A percentile compares a stretch with the other conserved stretches of the same genome.
These are phyloP conservation scores for Crepidotus variabilis DNA, from an alignment of 768 basidiomycete genomes.

Conservation along the genomic window DNA sequence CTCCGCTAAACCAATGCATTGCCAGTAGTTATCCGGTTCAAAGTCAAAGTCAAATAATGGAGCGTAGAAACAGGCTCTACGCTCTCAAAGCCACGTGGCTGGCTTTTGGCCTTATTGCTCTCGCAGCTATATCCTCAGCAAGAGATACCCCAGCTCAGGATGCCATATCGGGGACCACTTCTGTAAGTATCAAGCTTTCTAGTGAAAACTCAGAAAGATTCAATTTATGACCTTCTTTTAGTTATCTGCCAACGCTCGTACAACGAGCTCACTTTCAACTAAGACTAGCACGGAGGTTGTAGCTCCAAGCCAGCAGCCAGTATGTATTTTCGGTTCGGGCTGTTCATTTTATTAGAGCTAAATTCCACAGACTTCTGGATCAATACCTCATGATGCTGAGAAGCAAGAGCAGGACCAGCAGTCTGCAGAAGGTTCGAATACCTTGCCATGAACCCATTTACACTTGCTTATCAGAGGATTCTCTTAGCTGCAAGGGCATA, in stretches of 20 bases:
- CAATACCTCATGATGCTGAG: slow-evolving; percentile 18
- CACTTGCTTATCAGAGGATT: slow-evolving; percentile 4
- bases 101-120: slow-evolving; percentile 54
- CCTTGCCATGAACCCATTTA: background rate
- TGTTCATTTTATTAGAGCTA: background rate
- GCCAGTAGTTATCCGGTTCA: slow-evolving; percentile 1
- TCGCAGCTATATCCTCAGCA: slow-evolving; percentile 44
- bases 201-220: slow-evolving; percentile 1
- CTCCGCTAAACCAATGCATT: background rate
- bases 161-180: slow-evolving; percentile 22
- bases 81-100: slow-evolving; percentile 53
- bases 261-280: slow-evolving; percentile 8
- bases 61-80: slow-evolving; percentile 25
- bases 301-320: slow-evolving; percentile 10
- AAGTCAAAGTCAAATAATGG: slow-evolving; percentile 15
- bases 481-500: slow-evolving; percentile 65
- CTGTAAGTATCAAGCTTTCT: slow-evolving; percentile 17
- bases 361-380: slow-evolving; percentile 8
- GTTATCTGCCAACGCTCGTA: slow-evolving; percentile 15
- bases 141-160: slow-evolving; percentile 31
- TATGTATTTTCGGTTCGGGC: slow-evolving; percentile 4
- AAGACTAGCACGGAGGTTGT: slow-evolving; percentile 14
- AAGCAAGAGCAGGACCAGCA: slow-evolving; percentile 36
- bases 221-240: slow-evolving; percentile 9
- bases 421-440: slow-evolving; percentile 45